Percentiles rank a stretch among this genome's conserved stretches.
These are phyloP conservation scores for Hymenoscyphus repandus DNA, from an alignment of 2,329 filamentous ascomycete species.

Conservation along the genomic window DNA sequence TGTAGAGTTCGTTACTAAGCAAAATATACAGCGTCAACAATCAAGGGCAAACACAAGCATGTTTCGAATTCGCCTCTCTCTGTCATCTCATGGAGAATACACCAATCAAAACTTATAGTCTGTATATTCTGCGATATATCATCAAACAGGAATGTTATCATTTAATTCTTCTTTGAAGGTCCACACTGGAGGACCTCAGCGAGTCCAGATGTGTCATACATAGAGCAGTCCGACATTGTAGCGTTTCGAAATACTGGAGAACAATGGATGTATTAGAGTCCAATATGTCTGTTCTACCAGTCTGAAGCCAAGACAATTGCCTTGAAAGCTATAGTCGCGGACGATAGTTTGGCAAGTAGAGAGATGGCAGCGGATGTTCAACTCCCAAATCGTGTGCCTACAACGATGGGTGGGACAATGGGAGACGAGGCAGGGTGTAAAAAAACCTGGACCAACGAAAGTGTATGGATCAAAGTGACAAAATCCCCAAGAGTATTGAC, in stretches of 20 bases:
- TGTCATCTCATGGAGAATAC: no score
- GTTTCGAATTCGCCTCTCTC: no score
- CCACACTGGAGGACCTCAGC: neutral
- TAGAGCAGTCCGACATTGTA: neutral
- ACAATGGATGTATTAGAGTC: neutral
- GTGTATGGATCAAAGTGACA: no score
- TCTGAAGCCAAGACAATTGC: neutral
- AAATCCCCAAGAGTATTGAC: no score
- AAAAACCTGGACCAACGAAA: no score
- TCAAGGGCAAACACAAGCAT: no score
- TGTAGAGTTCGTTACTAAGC: no score
- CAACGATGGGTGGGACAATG: neutral
- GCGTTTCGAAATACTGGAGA: neutral
- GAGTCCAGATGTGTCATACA: neutral
- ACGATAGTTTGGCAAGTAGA: neutral
- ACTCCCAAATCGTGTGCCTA: neutral
- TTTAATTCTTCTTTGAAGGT: neutral
- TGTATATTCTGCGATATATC: no score
- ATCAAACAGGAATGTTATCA: neutral
- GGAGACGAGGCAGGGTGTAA: no score
- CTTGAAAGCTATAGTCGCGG: neutral
- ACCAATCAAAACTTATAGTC: no score
- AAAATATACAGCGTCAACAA: no score
- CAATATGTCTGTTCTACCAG: neutral
- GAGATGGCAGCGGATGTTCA: neutral